Evolutionary conservation across 192 early-diverging fungal genomes (phyloP).

Genomic region (Kickxella alabastrina): DNA sequence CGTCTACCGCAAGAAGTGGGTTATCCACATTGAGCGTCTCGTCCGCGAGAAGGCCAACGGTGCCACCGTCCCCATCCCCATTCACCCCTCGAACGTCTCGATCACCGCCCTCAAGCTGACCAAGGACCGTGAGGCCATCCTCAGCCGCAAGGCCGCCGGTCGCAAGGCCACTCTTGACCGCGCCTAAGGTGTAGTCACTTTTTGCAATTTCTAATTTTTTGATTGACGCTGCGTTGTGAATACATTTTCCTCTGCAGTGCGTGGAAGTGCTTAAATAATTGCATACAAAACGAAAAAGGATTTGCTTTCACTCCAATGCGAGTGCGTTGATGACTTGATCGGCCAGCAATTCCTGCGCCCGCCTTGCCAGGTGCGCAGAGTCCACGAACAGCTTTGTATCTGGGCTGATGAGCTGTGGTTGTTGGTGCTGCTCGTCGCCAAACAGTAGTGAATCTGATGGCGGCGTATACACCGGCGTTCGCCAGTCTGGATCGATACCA

Average conservation of each 20-base stretch:
- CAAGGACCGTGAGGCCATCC: conserved; percentile 90
- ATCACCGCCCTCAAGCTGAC: conserved; percentile 94
- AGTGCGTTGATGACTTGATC: conserved; percentile 13
- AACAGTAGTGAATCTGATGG: neutral
- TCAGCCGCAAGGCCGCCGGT: conserved; percentile 78
- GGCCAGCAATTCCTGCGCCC: conserved; percentile 30
- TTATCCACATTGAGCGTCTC: conserved; percentile 98
- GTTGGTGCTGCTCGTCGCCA: neutral
- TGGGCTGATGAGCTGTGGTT: neutral
- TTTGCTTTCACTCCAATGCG: no score
- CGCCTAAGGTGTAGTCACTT: conserved; percentile 16
- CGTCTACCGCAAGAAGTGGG: conserved; percentile 99
- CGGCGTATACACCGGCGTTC: conserved; percentile 9
- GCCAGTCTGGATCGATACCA: conserved; percentile 23
- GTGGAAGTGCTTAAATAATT: neutral
- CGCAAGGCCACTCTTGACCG: conserved; percentile 35
- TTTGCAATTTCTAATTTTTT: neutral
- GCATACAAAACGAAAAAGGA: neutral
- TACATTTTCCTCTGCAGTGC: neutral
- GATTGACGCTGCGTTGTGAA: neutral
- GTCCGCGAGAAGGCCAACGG: conserved; percentile 98
- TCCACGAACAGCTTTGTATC: conserved; percentile 35
- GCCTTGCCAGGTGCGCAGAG: conserved; percentile 33
- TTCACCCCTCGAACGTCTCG: conserved; percentile 99
- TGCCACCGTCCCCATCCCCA: conserved; percentile 81